Evolutionary conservation across 345 rosid species (phyloP).

Genomic region (Ailanthus altissimus): DNA sequence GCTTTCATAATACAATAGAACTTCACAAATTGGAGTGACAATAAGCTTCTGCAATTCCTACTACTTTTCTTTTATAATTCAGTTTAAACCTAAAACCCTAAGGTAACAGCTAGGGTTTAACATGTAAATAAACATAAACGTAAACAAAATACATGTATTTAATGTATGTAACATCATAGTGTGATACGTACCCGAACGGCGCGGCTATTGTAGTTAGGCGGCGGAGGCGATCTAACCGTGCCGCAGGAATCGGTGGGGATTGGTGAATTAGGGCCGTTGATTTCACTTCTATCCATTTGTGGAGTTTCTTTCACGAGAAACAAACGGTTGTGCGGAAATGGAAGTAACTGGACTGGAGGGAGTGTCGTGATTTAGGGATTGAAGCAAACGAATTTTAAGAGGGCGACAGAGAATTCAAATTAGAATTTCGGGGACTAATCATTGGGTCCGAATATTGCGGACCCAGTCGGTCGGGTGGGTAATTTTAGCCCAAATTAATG

Average conservation of each 20-base stretch:
- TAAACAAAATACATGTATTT: background rate
- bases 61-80: background rate
- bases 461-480: background rate
- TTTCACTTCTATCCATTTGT: conserved; percentile 35
- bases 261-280: conserved; percentile 32
- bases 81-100: conserved; percentile 21
- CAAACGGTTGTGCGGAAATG: background rate
- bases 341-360: background rate
- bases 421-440: background rate
- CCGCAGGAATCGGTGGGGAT: conserved; percentile 23
- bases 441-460: background rate
- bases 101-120: conserved; percentile 19
- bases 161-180: background rate
- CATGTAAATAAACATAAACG: background rate
- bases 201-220: conserved; percentile 42
- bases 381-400: background rate
- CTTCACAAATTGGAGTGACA: background rate
- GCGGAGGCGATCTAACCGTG: conserved; percentile 30
- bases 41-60: background rate
- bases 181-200: conserved; percentile 46
- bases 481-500: background rate
- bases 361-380: background rate
- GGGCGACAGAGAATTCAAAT: conserved; percentile 11
- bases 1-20: background rate
- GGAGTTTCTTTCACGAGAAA: background rate